These are phyloP conservation scores for Beauveria asiatica DNA, from an alignment of 2,329 filamentous ascomycete species.

Conservation along the genomic window DNA sequence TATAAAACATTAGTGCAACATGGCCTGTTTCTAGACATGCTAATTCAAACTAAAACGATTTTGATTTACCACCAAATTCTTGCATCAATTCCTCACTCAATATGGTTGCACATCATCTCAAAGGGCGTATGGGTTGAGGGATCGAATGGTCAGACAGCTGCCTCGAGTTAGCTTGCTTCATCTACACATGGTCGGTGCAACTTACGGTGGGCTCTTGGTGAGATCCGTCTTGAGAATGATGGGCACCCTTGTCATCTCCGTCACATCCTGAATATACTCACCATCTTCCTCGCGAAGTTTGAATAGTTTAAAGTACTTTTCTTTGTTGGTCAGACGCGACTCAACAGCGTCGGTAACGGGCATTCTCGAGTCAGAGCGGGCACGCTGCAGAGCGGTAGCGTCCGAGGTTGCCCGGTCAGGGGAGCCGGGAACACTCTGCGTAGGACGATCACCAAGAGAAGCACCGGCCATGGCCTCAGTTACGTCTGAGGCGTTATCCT, in stretches of 20 bases:
- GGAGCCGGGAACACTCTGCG: constrained; percentile 90
- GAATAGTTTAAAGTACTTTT: constrained; percentile 91
- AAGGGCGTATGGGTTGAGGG: constrained; percentile 69
- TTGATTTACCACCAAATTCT: neutral
- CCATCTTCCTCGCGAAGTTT: constrained; percentile 83
- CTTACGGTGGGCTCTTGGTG: constrained; percentile 98
- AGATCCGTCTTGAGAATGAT: constrained; percentile 97
- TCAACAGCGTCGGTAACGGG: constrained; percentile 67
- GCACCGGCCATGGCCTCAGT: constrained; percentile 90
- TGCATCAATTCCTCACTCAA: neutral
- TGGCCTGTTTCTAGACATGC: neutral
- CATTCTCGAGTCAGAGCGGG: constrained; percentile 90
- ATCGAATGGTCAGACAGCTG: constrained; percentile 77
- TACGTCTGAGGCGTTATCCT: constrained; percentile 78
- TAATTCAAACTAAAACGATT: constrained; percentile 7
- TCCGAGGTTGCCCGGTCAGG: constrained; percentile 67
- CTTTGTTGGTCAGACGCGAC: constrained; percentile 78
- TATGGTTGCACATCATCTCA: constrained; percentile 22
- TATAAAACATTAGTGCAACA: constrained; percentile 8
- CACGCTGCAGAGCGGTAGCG: constrained; percentile 67
- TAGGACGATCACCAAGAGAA: constrained; percentile 79
- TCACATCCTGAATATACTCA: constrained; percentile 96
- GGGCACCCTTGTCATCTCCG: constrained; percentile 95
- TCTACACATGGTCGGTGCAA: constrained; percentile 24
- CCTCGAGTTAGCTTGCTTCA: constrained; percentile 13